Base-by-base conservation (phyloP, 441 rosid species). In the Breynia disticha region DNA sequence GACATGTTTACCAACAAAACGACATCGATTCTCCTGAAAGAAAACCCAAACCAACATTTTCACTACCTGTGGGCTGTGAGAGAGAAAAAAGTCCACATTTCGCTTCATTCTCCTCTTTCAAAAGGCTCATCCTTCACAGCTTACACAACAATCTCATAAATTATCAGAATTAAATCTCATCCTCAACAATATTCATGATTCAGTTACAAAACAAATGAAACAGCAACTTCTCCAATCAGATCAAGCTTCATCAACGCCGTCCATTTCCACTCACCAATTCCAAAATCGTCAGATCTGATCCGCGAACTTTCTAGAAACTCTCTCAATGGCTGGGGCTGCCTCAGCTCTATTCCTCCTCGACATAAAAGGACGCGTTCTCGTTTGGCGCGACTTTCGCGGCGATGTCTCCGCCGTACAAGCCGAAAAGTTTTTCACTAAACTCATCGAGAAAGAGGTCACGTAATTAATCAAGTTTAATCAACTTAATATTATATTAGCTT, bases 311-410 rank as follows among this genome's bases (percentile, higher is more conserved):
- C 4, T 5, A 20, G 48, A 44, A 50, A 32, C 12, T 39, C 16
- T 47, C 37, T 49, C 41, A 57, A 89, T 89, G 97, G 82, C 95
- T 14, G 96, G 97, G 50, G 97, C 99, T 60, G 95, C 78, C 62
- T 93, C 99, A 38, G 96, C 99, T 46, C 84, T 93, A 69, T 93
- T 93, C 71, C 90, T 93, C 39, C 82, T 93, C 55, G 99, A 93
- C 62, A 86, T 89, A 59, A 93, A 93, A 50, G 99, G 99, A 15
- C 96, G 96, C 28, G 84, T 93, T 60, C 86, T 93, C 10, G 86
- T 89, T 13, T 93, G 97, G 99, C 97, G 99, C 46, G 97, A 89
- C 76, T 89, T 84, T 75, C 97, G 95, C 50, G 97, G 99, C 16
- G 99, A 93, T 46, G 95, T 93, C 54, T 70, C 97, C 59, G 79